phyloP scores from a whole-genome alignment of 208 protist species.

The Polymyxa betae region DNA sequence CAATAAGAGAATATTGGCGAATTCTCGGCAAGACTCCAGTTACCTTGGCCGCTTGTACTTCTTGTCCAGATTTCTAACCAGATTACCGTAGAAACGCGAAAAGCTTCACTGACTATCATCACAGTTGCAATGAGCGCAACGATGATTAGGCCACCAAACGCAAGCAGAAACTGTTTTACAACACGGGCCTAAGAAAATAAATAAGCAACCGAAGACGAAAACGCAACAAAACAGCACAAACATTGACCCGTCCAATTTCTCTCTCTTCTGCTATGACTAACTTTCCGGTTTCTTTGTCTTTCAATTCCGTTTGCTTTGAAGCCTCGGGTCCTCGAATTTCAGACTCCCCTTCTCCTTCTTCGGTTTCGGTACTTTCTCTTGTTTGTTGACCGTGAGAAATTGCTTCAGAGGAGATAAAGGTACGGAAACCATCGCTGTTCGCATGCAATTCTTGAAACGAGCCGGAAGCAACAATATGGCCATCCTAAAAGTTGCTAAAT shows the following conservation, averaged over 20 bases:
- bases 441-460: slow-evolving; percentile 44
- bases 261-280: slow-evolving; percentile 46
- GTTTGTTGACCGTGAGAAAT: too few relatives aligned
- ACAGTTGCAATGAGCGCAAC: neutral
- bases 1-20: neutral
- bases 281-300: neutral
- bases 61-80: slow-evolving; percentile 32
- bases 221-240: neutral
- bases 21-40: neutral
- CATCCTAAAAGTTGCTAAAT: slow-evolving; percentile 36
- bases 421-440: neutral
- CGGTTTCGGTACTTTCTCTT: too few relatives aligned
- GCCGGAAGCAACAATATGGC: neutral
- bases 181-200: neutral
- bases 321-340: neutral
- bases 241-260: neutral
- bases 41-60: neutral
- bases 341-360: neutral
- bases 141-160: neutral
- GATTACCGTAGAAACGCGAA: neutral
- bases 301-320: neutral
- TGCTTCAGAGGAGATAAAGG: slow-evolving; percentile 6
- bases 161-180: neutral
- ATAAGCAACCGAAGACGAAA: neutral
- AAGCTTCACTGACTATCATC: neutral